Percentiles rank a stretch among this genome's conserved stretches.
These are phyloP conservation scores for Metschnikowia kunwiensis DNA, from an alignment of 805 yeast genomes.

Conservation along the genomic window DNA sequence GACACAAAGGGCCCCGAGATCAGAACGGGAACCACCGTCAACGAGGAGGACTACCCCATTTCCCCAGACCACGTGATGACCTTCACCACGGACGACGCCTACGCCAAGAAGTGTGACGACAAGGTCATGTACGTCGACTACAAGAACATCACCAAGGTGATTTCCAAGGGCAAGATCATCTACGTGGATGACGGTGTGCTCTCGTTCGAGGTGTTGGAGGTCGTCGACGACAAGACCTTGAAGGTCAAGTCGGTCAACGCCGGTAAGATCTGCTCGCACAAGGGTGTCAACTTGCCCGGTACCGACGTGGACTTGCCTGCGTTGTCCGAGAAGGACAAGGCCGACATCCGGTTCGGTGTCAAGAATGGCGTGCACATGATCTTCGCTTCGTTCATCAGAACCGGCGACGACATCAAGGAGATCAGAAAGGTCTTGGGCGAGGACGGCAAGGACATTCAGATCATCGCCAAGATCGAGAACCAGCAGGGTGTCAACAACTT, in stretches of 20 bases:
- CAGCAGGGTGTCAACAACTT: slow-evolving; percentile 99
- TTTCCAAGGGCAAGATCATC: slow-evolving; percentile 81
- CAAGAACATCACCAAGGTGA: slow-evolving; percentile 93
- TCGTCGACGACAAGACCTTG: slow-evolving; percentile 75
- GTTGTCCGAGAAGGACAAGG: slow-evolving; percentile 91
- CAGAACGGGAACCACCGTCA: slow-evolving; percentile 94
- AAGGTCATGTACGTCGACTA: slow-evolving; percentile 87
- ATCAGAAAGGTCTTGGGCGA: slow-evolving; percentile 95
- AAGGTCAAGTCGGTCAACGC: slow-evolving; percentile 88
- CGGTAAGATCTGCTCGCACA: slow-evolving; percentile 94
- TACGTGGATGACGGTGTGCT: slow-evolving; percentile 97
- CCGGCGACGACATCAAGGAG: slow-evolving; percentile 83
- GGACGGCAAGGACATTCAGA: slow-evolving; percentile 94
- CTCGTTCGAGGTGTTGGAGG: slow-evolving; percentile 87
- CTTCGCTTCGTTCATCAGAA: slow-evolving; percentile 97
- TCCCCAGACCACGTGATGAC: slow-evolving; percentile 84
- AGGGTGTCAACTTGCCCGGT: slow-evolving; percentile 99
- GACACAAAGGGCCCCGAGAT: slow-evolving; percentile 99
- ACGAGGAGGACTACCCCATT: slow-evolving; percentile 78
- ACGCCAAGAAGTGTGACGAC: slow-evolving; percentile 69
- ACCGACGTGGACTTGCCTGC: slow-evolving; percentile 99
- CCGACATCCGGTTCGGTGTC: slow-evolving; percentile 92
- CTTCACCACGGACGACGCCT: slow-evolving; percentile 87
- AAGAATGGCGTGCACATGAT: slow-evolving; percentile 97
- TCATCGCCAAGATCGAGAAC: slow-evolving; percentile 96